Evolutionary conservation across 2,329 filamentous ascomycete species (phyloP).

Genomic region (Pyrenophora graminea): DNA sequence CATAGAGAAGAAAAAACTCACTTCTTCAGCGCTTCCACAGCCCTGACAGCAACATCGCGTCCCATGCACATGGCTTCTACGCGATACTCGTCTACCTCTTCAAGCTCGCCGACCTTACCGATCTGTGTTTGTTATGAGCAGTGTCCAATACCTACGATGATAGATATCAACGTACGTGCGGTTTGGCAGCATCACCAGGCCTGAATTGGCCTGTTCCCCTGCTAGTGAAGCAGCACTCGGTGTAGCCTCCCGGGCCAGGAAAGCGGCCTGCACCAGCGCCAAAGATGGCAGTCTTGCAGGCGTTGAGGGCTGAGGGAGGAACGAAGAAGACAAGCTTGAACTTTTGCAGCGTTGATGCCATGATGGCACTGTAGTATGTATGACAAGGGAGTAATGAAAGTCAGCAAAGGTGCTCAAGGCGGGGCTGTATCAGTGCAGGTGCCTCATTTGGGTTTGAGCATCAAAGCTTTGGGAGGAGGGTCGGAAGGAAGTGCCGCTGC

Average conservation of each 20-base stretch:
- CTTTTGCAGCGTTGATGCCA: conserved; percentile 19
- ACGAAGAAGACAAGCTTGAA: conserved; percentile 54
- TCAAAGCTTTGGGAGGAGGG: conserved; percentile 7
- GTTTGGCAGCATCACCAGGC: conserved; percentile 64
- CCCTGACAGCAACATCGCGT: conserved; percentile 59
- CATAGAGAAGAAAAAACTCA: neutral
- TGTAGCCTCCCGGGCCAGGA: conserved; percentile 50
- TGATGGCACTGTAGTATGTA: neutral
- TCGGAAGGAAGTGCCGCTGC: neutral
- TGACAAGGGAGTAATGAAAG: too few relatives aligned
- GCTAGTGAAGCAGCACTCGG: conserved; percentile 49
- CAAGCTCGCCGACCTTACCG: conserved; percentile 61
- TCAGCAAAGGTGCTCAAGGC: neutral
- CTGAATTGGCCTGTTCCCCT: conserved; percentile 68
- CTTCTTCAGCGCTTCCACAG: conserved; percentile 68
- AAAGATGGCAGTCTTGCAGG: conserved; percentile 53
- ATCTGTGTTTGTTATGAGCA: conserved; percentile 45
- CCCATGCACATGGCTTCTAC: conserved; percentile 68
- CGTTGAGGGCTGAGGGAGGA: conserved; percentile 43
- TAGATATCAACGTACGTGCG: conserved; percentile 46
- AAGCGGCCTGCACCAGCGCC: conserved; percentile 51
- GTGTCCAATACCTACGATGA: neutral
- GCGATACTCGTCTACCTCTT: conserved; percentile 63
- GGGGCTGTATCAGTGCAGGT: neutral
- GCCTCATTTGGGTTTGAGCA: conserved; percentile 13